A percentile compares a stretch with the other conserved stretches of the same genome.
Conservation (phyloP, 176 grass and related monocot genomes). For the Poa pratensis region DNA sequence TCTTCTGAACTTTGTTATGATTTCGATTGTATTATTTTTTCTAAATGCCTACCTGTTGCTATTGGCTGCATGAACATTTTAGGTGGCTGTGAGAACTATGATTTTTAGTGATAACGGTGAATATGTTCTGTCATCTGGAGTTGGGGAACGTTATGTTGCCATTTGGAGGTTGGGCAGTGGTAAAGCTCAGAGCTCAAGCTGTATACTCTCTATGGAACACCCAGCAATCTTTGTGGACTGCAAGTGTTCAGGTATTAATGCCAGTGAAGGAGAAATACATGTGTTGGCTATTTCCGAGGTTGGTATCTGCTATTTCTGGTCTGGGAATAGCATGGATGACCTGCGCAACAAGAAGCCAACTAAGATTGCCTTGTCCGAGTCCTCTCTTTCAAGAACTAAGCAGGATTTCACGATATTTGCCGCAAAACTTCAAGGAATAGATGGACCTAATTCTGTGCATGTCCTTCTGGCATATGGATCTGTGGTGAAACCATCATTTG, state of each 20-base stretch:
- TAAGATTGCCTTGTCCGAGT: conserved; percentile 60
- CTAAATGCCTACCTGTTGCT: conserved; percentile 32
- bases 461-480: conserved; percentile 85
- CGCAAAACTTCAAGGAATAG: conserved; percentile 69
- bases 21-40: not conserved
- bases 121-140: conserved; percentile 85
- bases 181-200: conserved; percentile 66
- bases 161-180: conserved; percentile 75
- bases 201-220: conserved; percentile 86
- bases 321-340: conserved; percentile 59
- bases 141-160: conserved; percentile 85
- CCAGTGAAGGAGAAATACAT: conserved; percentile 44
- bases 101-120: conserved; percentile 72
- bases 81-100: conserved; percentile 90
- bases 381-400: conserved; percentile 52
- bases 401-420: conserved; percentile 67
- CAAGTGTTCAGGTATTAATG: conserved; percentile 48
- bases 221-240: conserved; percentile 83
- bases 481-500: conserved; percentile 84
- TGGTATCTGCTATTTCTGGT: conserved; percentile 92
- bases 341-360: conserved; percentile 75
- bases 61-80: conserved; percentile 27
- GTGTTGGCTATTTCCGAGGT: conserved; percentile 87
- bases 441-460: conserved; percentile 67
- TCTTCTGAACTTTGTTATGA: not conserved